A percentile compares a stretch with the other conserved stretches of the same genome.
Conservation (phyloP, 106 monocot genomes). For the Apostasia shenzhenica region DNA sequence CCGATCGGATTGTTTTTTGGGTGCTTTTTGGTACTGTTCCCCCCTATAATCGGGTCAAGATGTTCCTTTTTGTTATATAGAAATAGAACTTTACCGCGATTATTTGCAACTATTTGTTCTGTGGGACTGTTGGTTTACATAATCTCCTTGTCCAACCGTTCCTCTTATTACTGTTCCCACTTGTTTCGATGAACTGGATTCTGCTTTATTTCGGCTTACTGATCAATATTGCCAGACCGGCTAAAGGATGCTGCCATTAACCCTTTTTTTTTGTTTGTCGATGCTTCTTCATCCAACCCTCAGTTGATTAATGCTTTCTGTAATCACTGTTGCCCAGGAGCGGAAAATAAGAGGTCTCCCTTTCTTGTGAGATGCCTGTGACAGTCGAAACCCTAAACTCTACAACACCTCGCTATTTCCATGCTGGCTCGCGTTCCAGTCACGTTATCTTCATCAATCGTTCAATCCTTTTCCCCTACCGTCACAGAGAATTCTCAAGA, state of each 20-base stretch:
- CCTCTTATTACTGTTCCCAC: too few species aligned
- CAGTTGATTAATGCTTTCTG: too few species aligned
- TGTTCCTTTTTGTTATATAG: background rate
- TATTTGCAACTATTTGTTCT: background rate
- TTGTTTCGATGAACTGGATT: too few species aligned
- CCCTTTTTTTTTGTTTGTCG: too few species aligned
- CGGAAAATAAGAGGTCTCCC: background rate
- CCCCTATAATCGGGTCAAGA: background rate
- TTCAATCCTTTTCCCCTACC: background rate
- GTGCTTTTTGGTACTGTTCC: background rate
- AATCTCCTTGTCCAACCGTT: too few species aligned
- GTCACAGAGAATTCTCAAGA: background rate
- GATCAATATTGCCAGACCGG: too few species aligned
- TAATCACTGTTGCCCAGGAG: too few species aligned
- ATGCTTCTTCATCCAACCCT: too few species aligned
- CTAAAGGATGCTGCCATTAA: too few species aligned
- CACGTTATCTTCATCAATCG: background rate
- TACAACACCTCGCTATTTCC: constrained; percentile 1
- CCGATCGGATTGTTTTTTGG: background rate
- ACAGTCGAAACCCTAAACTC: background rate
- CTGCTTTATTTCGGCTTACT: too few species aligned
- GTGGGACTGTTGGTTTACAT: background rate
- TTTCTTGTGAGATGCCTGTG: constrained; percentile 1
- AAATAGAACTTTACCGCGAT: background rate
- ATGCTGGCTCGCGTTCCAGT: background rate